Evolutionary conservation across 208 protist genomes (phyloP), one percentile per base, ranked within the genome.

Genomic region (Leishmania tarentolae): DNA sequence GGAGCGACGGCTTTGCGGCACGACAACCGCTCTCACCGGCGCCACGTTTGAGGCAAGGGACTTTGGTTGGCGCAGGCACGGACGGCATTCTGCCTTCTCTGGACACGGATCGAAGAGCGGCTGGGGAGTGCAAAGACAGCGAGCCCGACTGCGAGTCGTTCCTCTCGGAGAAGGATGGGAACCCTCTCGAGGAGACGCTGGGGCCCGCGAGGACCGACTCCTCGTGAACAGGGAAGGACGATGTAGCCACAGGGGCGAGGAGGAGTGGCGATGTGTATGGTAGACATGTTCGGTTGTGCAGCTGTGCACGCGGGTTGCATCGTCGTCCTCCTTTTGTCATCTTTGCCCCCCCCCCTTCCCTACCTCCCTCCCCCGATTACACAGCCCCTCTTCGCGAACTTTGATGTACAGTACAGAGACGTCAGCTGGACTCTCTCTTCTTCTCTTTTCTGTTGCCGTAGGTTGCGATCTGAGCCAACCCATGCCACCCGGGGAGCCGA

Each of bases 341-440:
- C 42, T 0, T 37, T 3, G 21, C 19, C 44, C 44, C 21, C 24
- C 13, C 24, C 11, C 68, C 0, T 40, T 19, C 5, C 19, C 24
- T 6, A 31, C 8, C 13, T 21, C 11, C 15, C 4, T 11, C 9
- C 35, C 44, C 24, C 46, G 9, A 15, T 35, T 2, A 9, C 11
- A 9, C 69, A 35, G 69, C 19, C 11, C 42, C 31, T 40, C 28
- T 31, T 40, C 15, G 6, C 61, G 13, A 35, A 21, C 13, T 52
- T 73, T 28, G 69, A 73, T 73, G 69, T 73, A 73, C 69, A 73
- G 8, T 21, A 73, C 69, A 31, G 69, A 73, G 44, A 72, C 69
- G 31, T 42, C 63, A 69, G 13, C 63, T 35, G 3, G 0, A 24
- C 37, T 69, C 63, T 42, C 63, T 69, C 35, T 44, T 4, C 24